Evolutionary conservation across 257 asterid species (phyloP).

Genomic region (Paulownia fortunei): DNA sequence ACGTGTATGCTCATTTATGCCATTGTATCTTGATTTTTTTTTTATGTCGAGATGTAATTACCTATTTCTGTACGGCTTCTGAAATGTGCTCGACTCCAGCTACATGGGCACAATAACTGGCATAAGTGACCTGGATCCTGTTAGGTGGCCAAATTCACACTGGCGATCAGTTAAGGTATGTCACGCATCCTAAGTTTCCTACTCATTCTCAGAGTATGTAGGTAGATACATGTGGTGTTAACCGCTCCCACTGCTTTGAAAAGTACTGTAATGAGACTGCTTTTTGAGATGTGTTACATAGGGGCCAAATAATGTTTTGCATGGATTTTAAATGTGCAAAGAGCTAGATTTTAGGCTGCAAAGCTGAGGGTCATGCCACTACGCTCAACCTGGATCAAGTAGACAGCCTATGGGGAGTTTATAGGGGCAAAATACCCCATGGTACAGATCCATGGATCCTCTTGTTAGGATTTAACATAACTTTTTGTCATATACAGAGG

Average conservation of each 20-base stretch:
- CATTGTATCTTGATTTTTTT: neutral
- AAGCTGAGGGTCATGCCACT: too few relatives aligned
- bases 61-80: constrained; percentile 11
- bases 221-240: neutral
- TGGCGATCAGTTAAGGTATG: constrained; percentile 90
- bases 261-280: neutral
- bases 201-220: neutral
- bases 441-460: too few relatives aligned
- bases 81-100: constrained; percentile 44
- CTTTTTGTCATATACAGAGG: too few relatives aligned
- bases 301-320: too few relatives aligned
- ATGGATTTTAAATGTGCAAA: too few relatives aligned
- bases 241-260: neutral
- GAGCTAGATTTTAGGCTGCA: too few relatives aligned
- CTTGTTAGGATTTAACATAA: too few relatives aligned
- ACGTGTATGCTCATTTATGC: neutral
- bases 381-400: too few relatives aligned
- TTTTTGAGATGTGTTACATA: too few relatives aligned
- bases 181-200: neutral
- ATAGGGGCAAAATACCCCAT: too few relatives aligned
- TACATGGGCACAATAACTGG: constrained; percentile 92
- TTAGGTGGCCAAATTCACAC: constrained; percentile 77
- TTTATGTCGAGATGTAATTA: neutral
- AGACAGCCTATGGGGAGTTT: too few relatives aligned
- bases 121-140: constrained; percentile 72